These are phyloP conservation scores for Hymenoscyphus scutula DNA, from an alignment of 2,329 filamentous ascomycete species.

Conservation along the genomic window DNA sequence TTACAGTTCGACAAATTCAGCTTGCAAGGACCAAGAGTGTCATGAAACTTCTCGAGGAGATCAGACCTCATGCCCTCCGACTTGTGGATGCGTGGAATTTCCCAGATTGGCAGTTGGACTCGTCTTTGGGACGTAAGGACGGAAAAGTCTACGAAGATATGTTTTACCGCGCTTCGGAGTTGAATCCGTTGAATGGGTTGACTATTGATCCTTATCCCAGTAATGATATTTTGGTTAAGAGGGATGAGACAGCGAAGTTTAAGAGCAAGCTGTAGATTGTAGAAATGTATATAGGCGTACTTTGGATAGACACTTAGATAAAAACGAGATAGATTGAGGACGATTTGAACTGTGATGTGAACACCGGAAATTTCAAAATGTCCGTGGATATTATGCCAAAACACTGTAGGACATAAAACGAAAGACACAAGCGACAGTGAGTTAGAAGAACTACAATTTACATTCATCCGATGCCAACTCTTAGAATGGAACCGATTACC, in stretches of 20 bases:
- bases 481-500: too few relatives aligned
- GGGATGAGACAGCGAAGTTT: conserved; percentile 45
- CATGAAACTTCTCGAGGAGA: conserved; percentile 67
- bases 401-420: too few relatives aligned
- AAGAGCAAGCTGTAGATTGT: conserved; percentile 50
- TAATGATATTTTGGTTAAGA: conserved; percentile 59
- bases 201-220: conserved; percentile 72
- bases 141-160: conserved; percentile 77
- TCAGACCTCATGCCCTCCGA: conserved; percentile 69
- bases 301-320: not conserved
- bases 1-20: conserved; percentile 70
- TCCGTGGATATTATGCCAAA: too few relatives aligned
- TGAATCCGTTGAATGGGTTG: conserved; percentile 71
- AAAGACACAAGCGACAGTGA: too few relatives aligned
- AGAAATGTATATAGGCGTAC: not conserved
- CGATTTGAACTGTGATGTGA: too few relatives aligned
- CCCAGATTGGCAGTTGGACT: conserved; percentile 75
- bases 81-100: conserved; percentile 75
- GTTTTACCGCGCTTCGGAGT: conserved; percentile 67
- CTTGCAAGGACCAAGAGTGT: conserved; percentile 65
- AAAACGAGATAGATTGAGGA: not conserved
- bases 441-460: too few relatives aligned
- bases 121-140: conserved; percentile 65
- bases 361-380: too few relatives aligned
- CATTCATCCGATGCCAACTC: too few relatives aligned